Evolutionary conservation across 371 early-diverging fungal genomes (phyloP).

Genomic region (Mortierella sp.): DNA sequence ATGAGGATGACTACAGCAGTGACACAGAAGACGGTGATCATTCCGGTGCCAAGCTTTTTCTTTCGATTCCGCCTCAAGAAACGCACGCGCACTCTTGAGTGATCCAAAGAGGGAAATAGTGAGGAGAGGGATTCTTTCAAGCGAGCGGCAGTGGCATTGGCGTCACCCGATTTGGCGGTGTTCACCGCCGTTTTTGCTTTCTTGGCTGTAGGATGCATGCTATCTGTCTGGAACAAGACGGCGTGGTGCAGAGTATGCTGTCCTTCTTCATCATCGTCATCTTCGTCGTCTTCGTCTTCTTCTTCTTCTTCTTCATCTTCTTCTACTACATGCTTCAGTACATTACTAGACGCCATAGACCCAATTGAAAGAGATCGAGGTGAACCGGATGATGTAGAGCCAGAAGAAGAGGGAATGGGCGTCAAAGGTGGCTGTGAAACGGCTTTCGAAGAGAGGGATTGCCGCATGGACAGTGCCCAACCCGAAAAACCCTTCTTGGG

Average conservation of each 20-base stretch:
- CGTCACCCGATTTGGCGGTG: background rate
- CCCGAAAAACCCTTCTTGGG: conserved; percentile 20
- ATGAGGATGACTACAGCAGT: conserved; percentile 42
- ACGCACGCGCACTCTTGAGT: conserved; percentile 17
- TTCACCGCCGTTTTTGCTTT: background rate
- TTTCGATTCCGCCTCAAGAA: conserved; percentile 14
- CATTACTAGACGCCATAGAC: no score
- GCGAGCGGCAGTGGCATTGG: background rate
- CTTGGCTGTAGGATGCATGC: background rate
- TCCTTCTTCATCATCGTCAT: no score
- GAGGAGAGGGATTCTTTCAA: conserved; percentile 1
- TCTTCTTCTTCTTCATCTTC: no score
- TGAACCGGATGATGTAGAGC: no score
- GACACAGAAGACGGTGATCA: conserved; percentile 45
- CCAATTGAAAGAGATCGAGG: no score
- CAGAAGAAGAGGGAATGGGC: background rate
- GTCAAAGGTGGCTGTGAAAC: background rate
- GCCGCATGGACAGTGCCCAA: conserved; percentile 33
- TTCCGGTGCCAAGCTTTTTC: conserved; percentile 35
- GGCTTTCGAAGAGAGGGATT: conserved; percentile 6
- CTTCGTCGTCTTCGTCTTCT: no score
- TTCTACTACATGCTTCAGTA: no score
- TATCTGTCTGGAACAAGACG: background rate
- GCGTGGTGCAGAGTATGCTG: no score
- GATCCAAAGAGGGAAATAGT: background rate